These are phyloP conservation scores for Xylaria sp. DNA, from an alignment of 2,329 filamentous ascomycete species.

Conservation along the genomic window DNA sequence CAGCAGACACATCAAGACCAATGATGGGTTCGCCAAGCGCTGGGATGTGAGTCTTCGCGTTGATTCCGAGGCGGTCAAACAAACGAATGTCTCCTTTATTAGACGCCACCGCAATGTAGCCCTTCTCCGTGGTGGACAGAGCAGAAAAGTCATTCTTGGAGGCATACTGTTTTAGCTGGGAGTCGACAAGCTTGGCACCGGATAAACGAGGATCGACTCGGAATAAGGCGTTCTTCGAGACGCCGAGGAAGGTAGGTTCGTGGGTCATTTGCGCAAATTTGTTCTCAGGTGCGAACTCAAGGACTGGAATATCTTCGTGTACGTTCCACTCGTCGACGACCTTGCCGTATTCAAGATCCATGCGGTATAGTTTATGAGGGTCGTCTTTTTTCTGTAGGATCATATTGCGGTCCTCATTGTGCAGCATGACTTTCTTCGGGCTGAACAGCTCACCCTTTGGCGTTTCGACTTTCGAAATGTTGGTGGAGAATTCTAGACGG, in stretches of 20 bases:
- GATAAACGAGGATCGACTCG: conserved; percentile 90
- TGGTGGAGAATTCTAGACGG: conserved; percentile 93
- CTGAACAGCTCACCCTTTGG: conserved; percentile 88
- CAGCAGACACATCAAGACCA: conserved; percentile 92
- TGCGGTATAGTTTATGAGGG: conserved; percentile 91
- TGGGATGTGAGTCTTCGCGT: conserved; percentile 96
- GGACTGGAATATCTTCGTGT: conserved; percentile 93
- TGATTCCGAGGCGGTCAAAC: conserved; percentile 95
- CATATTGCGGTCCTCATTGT: conserved; percentile 89
- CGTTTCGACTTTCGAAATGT: conserved; percentile 94
- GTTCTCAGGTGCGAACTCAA: conserved; percentile 92
- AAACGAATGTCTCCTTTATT: conserved; percentile 98
- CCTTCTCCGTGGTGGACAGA: conserved; percentile 93
- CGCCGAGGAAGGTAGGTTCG: conserved; percentile 93
- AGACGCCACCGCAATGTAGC: conserved; percentile 94
- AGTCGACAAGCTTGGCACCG: conserved; percentile 91
- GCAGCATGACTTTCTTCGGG: conserved; percentile 96
- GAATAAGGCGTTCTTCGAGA: conserved; percentile 92
- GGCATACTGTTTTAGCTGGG: conserved; percentile 92
- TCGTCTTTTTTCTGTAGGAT: conserved; percentile 85
- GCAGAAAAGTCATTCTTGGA: conserved; percentile 98
- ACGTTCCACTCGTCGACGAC: conserved; percentile 99
- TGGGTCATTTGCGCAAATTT: conserved; percentile 98
- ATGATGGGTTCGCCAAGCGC: conserved; percentile 95
- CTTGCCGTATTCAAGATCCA: conserved; percentile 98